Evolutionary conservation across 148 eudicot genomes (phyloP).

Genomic region (Pouteria glomerata): DNA sequence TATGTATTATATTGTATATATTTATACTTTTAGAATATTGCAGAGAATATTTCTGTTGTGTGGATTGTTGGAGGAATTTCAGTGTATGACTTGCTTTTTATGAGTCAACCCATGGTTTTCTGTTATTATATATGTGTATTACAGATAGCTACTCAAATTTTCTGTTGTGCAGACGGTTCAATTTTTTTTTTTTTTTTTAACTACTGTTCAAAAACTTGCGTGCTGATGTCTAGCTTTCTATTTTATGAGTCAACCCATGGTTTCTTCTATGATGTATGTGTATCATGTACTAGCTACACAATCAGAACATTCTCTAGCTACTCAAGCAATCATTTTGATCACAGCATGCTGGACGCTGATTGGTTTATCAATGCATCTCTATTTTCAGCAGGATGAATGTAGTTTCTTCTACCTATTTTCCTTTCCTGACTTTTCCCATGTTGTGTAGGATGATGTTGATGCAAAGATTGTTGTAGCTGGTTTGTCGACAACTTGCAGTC

Average conservation of each 20-base stretch:
- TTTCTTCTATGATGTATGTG: not conserved
- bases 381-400: not conserved
- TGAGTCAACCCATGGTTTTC: not conserved
- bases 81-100: not conserved
- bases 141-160: constrained; percentile 3
- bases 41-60: not conserved
- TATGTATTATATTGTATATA: not conserved
- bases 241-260: not conserved
- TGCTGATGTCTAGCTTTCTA: not conserved
- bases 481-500: constrained; percentile 93
- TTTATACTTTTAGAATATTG: not conserved
- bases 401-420: not conserved
- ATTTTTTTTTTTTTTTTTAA: no score
- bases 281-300: constrained; percentile 3
- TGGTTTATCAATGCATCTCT: not conserved
- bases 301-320: no score
- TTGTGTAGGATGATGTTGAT: constrained; percentile 70
- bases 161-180: no score
- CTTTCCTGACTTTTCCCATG: constrained; percentile 17
- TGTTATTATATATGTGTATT: not conserved
- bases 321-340: not conserved
- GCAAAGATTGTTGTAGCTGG: constrained; percentile 86
- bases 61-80: not conserved
- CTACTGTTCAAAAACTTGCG: no score
- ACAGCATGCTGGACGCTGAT: not conserved